A percentile compares a stretch with the other conserved stretches of the same genome.
phyloP scores from a whole-genome alignment of 1,139 yeast genomes.

The Kurtzmaniella quercitrusa region DNA sequence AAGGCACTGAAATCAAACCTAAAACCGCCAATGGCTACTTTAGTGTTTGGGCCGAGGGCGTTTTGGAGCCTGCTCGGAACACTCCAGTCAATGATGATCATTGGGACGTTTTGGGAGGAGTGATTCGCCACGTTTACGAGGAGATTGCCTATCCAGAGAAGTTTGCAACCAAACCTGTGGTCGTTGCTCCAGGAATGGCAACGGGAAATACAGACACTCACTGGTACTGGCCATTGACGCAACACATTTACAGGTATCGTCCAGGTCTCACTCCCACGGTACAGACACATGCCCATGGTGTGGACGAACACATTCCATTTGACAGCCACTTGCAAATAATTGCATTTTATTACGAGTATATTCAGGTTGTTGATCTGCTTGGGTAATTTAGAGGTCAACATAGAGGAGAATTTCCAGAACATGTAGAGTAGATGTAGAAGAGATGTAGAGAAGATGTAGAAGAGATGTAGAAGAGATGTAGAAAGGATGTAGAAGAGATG shows the following conservation, averaged over 20 bases:
- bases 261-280: slow-evolving; percentile 21
- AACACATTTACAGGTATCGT: slow-evolving; percentile 26
- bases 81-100: slow-evolving; percentile 42
- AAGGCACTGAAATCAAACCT: slow-evolving; percentile 22
- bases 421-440: neutral
- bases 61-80: slow-evolving; percentile 54
- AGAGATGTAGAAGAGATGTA: too few species aligned
- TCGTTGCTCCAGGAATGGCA: slow-evolving; percentile 27
- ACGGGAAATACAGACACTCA: slow-evolving; percentile 37
- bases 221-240: slow-evolving; percentile 30
- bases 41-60: slow-evolving; percentile 25
- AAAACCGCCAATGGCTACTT: slow-evolving; percentile 38
- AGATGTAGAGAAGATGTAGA: too few species aligned
- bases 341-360: slow-evolving; percentile 53
- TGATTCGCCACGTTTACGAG: slow-evolving; percentile 52
- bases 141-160: slow-evolving; percentile 31
- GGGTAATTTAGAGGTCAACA: too few species aligned
- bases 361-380: slow-evolving; percentile 6
- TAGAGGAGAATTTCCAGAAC: too few species aligned
- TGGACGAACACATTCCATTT: slow-evolving; percentile 52
- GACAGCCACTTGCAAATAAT: slow-evolving; percentile 53
- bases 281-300: slow-evolving; percentile 44
- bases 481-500: too few species aligned
- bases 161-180: slow-evolving; percentile 14
- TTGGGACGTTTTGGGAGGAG: slow-evolving; percentile 52